Evolutionary conservation across 2,329 filamentous ascomycete species (phyloP), one percentile per base, ranked within the genome.

Genomic region (Colletotrichum sp.): DNA sequence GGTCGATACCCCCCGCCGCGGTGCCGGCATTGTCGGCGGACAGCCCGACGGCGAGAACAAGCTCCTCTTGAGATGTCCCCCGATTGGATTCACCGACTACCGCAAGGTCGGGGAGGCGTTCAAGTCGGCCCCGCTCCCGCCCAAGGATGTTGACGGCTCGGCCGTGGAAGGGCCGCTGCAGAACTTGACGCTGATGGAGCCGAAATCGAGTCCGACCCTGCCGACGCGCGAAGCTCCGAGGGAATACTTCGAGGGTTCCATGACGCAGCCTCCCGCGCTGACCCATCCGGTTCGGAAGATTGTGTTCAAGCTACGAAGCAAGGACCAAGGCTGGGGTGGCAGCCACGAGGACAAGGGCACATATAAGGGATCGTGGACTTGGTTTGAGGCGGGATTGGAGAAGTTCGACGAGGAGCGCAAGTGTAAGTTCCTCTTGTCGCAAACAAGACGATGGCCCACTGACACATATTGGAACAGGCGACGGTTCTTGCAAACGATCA

Each of bases 341-440:
- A 74, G 81, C 0, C 2, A 0, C 0, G 57, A 16, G 1, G 65
- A 78, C 6, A 78, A 78, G 3, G 84, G 84, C 3, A 85, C 85
- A 2, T 92, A 87, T 69, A 76, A 79, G 0, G 83, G 81, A 4
- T 90, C 91, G 0, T 91, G 83, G 81, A 91, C 91, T 0, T 93
- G 91, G 91, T 92, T 92, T 72, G 91, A 92, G 69, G 90, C 86
- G 18, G 91, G 91, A 0, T 79, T 91, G 18, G 91, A 93, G 80
- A 85, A 85, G 5, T 88, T 90, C 62, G 87, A 88, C 58, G 83
- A 83, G 24, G 79, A 77, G 1, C 77, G 80, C 69, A 57, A 71
- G 34, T 78, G 79, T 81, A 71, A 72, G 79, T 68, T 15, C 12
- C 7, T 24, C 3, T 12, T 21, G 16, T n/a, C n/a, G n/a, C n/a